These are phyloP conservation scores for Thelonectria blattea DNA, from an alignment of 2,329 filamentous ascomycete species.

Conservation along the genomic window DNA sequence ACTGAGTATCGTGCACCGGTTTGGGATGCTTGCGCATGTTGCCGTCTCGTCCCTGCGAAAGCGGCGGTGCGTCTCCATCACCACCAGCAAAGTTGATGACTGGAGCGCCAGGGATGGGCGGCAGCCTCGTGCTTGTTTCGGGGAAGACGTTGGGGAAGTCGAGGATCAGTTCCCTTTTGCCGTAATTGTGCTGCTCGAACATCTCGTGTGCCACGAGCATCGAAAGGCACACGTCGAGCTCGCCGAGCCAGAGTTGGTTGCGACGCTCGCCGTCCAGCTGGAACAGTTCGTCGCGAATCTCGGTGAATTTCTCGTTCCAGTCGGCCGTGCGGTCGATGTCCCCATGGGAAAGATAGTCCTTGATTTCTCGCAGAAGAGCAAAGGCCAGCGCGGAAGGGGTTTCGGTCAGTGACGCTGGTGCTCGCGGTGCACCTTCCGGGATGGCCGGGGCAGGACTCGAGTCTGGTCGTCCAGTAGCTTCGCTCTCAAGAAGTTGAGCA, in stretches of 20 bases:
- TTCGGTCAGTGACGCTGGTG: too few relatives aligned
- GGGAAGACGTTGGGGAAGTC: constrained; percentile 30
- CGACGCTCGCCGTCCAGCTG: constrained; percentile 35
- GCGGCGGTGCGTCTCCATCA: not conserved
- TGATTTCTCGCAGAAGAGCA: constrained; percentile 1
- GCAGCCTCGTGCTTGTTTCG: constrained; percentile 37
- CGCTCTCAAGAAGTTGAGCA: too few relatives aligned
- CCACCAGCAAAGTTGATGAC: not conserved
- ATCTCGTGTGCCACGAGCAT: constrained; percentile 45
- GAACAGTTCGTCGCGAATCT: constrained; percentile 48
- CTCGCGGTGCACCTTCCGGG: too few relatives aligned
- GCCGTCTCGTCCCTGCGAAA: constrained; percentile 19
- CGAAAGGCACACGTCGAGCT: constrained; percentile 39
- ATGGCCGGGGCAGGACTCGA: too few relatives aligned
- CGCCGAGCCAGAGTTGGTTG: constrained; percentile 39
- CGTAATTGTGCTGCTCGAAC: constrained; percentile 46
- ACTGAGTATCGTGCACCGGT: constrained; percentile 35
- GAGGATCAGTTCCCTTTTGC: constrained; percentile 35
- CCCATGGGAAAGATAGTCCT: constrained; percentile 56
- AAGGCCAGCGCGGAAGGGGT: too few relatives aligned
- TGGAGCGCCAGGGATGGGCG: constrained; percentile 29
- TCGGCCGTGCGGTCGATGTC: constrained; percentile 50
- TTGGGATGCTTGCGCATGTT: constrained; percentile 21
- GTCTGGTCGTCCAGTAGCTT: too few relatives aligned
- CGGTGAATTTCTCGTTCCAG: constrained; percentile 48